Percentiles rank a stretch among this genome's conserved stretches.
Evolutionary conservation across 805 yeast genomes (phyloP).

Genomic region (Candida orba): DNA sequence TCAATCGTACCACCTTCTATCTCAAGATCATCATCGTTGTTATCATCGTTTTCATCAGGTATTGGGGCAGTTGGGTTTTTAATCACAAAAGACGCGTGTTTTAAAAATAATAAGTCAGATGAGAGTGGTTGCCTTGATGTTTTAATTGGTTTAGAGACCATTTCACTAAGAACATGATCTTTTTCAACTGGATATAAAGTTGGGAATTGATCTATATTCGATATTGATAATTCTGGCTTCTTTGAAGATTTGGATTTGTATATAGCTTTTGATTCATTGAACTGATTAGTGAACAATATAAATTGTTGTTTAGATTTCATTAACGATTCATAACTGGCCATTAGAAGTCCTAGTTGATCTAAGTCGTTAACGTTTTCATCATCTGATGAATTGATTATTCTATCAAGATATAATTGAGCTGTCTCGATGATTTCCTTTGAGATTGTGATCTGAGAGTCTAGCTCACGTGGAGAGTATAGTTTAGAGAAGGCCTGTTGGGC

Average conservation of each 20-base stretch:
- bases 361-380: not conserved
- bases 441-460: not conserved
- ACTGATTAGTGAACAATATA: constrained; percentile 8
- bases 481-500: not conserved
- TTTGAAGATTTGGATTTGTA: not conserved
- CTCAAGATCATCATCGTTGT: constrained; percentile 55
- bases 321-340: constrained; percentile 16
- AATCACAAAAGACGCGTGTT: constrained; percentile 41
- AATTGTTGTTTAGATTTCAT: constrained; percentile 11
- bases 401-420: not conserved
- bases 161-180: not conserved
- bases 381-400: not conserved
- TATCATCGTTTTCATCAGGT: constrained; percentile 45
- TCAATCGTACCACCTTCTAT: constrained; percentile 69
- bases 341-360: constrained; percentile 1
- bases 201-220: constrained; percentile 8
- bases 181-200: not conserved
- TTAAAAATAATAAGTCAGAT: constrained; percentile 20
- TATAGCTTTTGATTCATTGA: constrained; percentile 10
- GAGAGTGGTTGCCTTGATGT: not conserved
- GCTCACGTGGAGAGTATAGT: not conserved
- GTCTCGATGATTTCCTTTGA: not conserved
- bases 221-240: constrained; percentile 11
- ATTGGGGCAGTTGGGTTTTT: constrained; percentile 56
- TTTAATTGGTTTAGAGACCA: not conserved